Evolutionary conservation across 257 asterid genomes (phyloP).

Genomic region (Lantana camara): DNA sequence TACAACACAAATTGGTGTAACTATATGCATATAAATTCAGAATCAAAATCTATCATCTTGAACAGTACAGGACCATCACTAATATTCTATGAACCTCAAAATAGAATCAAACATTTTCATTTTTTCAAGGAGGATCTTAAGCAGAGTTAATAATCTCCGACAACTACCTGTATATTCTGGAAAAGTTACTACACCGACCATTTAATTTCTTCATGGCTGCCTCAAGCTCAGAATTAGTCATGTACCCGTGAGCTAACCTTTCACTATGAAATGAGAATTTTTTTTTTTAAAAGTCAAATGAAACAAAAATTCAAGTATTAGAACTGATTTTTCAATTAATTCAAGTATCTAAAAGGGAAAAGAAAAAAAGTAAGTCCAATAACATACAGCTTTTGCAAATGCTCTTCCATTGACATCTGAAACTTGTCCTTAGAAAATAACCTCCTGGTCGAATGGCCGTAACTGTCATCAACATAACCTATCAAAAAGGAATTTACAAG

Average conservation of each 20-base stretch:
- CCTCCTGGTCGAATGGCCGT: conserved; percentile 55
- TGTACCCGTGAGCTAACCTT: conserved; percentile 79
- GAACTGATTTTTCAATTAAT: background rate
- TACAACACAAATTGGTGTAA: conserved; percentile 1
- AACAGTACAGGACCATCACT: background rate
- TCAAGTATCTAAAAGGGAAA: conserved; percentile 8
- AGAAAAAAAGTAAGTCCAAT: background rate
- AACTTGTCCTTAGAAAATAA: conserved; percentile 36
- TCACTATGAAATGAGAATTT: conserved; percentile 48
- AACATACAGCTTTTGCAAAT: conserved; percentile 64
- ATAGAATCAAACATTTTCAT: background rate
- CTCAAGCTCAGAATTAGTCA: conserved; percentile 88
- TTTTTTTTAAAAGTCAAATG: background rate
- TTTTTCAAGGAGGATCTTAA: background rate
- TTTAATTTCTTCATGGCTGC: conserved; percentile 68
- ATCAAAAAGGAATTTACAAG: conserved; percentile 7
- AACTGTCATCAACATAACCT: conserved; percentile 37
- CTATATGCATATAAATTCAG: background rate
- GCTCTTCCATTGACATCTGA: conserved; percentile 53
- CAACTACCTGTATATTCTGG: conserved; percentile 84
- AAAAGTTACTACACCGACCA: conserved; percentile 65
- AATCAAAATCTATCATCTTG: conserved; percentile 5
- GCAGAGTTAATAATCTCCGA: background rate
- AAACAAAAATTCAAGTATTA: background rate
- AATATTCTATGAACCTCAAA: background rate